Evolutionary conservation across 441 rosid genomes (phyloP).

Genomic region (Isatis lusitanica): DNA sequence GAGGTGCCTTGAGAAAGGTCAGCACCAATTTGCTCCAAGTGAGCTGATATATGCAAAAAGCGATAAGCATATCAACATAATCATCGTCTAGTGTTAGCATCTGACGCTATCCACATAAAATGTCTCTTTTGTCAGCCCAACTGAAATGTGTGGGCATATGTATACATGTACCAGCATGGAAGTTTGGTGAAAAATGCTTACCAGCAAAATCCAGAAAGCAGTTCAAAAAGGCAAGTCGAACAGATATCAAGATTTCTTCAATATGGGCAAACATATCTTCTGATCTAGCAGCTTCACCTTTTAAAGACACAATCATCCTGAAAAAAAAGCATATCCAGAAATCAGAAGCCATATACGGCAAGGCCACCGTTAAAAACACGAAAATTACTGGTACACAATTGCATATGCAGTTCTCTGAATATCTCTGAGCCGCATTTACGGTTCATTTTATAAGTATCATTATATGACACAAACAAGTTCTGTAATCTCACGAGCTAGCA

Average conservation of each 20-base stretch:
- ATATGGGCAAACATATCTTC: conserved; percentile 80
- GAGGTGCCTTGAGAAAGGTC: conserved; percentile 71
- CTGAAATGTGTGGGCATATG: neutral
- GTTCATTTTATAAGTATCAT: neutral
- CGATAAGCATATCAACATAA: conserved; percentile 4
- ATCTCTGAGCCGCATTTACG: neutral
- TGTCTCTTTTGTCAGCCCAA: neutral
- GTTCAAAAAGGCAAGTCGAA: conserved; percentile 87
- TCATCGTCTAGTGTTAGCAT: neutral
- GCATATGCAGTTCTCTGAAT: neutral
- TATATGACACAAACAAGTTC: neutral
- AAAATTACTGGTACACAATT: neutral
- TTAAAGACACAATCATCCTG: conserved; percentile 87
- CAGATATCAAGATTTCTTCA: conserved; percentile 88
- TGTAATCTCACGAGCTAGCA: neutral
- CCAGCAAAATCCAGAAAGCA: conserved; percentile 98
- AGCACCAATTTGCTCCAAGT: conserved; percentile 77
- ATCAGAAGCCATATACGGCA: neutral
- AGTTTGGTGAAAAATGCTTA: conserved; percentile 33
- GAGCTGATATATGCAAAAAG: conserved; percentile 48
- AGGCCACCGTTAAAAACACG: no score
- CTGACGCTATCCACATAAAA: neutral
- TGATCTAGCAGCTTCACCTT: conserved; percentile 73
- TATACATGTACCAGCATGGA: neutral
- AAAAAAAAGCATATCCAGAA: conserved; percentile 11